Conservation (phyloP, 805 yeast species). For the Saturnispora silvae region DNA sequence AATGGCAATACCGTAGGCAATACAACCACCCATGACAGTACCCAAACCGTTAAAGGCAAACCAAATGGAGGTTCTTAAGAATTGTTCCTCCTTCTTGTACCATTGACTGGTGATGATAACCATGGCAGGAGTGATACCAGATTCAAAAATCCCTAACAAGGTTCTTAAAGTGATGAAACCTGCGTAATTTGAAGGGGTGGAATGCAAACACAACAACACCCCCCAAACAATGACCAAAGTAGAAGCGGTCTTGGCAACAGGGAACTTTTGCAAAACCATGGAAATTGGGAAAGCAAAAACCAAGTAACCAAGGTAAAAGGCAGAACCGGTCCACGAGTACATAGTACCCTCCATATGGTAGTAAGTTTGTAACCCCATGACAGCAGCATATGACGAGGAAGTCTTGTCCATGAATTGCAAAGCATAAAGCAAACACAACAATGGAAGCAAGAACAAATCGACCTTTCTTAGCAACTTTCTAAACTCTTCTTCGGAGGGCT, state of each 20-base stretch:
- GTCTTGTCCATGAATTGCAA: slow-evolving; percentile 31
- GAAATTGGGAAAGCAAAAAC: slow-evolving; percentile 36
- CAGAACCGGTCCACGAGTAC: slow-evolving; percentile 37
- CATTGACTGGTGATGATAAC: slow-evolving; percentile 25
- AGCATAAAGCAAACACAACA: slow-evolving; percentile 22
- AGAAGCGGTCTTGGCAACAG: slow-evolving; percentile 29
- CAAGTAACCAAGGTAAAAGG: slow-evolving; percentile 34
- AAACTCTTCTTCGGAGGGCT: slow-evolving; percentile 3
- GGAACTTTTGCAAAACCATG: slow-evolving; percentile 29
- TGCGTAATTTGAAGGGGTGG: slow-evolving; percentile 33
- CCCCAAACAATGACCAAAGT: slow-evolving; percentile 36
- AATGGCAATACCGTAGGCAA: slow-evolving; percentile 39
- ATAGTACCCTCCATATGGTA: slow-evolving; percentile 30
- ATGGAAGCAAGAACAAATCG: slow-evolving; percentile 27
- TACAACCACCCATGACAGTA: slow-evolving; percentile 37
- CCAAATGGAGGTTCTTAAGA: slow-evolving; percentile 20
- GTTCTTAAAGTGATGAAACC: slow-evolving; percentile 38
- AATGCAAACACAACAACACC: slow-evolving; percentile 36
- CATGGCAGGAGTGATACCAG: slow-evolving; percentile 23
- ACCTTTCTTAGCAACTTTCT: slow-evolving; percentile 21
- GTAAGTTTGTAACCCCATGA: slow-evolving; percentile 34
- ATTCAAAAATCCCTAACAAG: slow-evolving; percentile 35
- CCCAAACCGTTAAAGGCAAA: slow-evolving; percentile 32
- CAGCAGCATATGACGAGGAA: slow-evolving; percentile 34
- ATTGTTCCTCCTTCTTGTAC: slow-evolving; percentile 22